Base-by-base conservation (phyloP, 495 filamentous ascomycete genomes). In the Hypoxylon lenormandii region DNA sequence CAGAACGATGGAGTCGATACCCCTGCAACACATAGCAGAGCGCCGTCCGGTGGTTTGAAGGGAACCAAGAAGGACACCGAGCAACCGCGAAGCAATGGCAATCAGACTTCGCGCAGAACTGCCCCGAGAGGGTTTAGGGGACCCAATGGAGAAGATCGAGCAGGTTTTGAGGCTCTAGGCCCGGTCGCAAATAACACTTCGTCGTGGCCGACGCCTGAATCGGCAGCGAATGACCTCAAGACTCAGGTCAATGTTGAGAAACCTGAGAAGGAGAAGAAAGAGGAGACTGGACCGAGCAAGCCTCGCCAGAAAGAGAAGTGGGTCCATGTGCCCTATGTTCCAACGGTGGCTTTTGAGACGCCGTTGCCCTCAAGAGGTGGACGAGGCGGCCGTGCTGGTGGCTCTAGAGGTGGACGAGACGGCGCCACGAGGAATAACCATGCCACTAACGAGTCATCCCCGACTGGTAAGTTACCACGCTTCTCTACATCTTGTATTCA, bases 131-230 rank as follows among this genome's bases (percentile, higher is more conserved):
- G 79, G n/a, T 77, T 74, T 48, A 81, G 83, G 53, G 69, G 64
- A n/a, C 67, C 73, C 6, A 87, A 87, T 43, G 84, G 80, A 63
- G 82, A 85, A 22, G 81, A 80, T 15, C 46, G 46, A 21, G 19
- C 26, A 3, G 6, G 51, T 15, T 53, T 62, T 19, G 71, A 76
- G 73, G 64, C 78, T 15, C 49, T 84, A 13, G 81, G 88, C 42
- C 84, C 89, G 12, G 84, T 89, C 3, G 90, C 90, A 36, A 90
- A 86, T 52, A 92, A 96, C 78, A 83, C 90, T 38, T 81, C 85
- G 26, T 88, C 88, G 26, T 98, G 95, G 95, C 95, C 95, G 16
- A 97, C 95, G 7, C 93, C 93, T 1, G 90, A 97, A 57, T 89
- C 85, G 45, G 92, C 90, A 2, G 84, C 90, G 30, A 91, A 88